A percentile compares a stretch with the other conserved stretches of the same genome.
phyloP scores from a whole-genome alignment of 257 asterid species.

The Galeopsis tetrahit region DNA sequence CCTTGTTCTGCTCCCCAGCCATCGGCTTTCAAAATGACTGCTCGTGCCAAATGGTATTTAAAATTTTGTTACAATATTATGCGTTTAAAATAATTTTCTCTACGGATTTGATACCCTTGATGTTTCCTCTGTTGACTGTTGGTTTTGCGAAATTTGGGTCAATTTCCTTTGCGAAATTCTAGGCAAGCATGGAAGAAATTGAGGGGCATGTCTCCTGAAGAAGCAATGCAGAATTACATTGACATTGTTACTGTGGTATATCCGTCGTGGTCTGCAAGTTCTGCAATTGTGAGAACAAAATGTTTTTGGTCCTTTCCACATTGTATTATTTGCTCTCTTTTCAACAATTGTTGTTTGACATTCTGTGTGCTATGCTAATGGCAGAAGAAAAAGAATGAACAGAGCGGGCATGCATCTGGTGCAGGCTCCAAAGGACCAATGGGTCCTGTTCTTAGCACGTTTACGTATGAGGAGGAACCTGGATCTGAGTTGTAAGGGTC shows the following conservation, averaged over 20 bases:
- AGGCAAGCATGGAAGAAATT: constrained; percentile 81
- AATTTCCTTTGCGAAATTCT: neutral
- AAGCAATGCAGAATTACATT: constrained; percentile 29
- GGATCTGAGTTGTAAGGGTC: neutral
- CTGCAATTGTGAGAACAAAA: neutral
- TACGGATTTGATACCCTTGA: neutral
- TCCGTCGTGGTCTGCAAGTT: constrained; percentile 46
- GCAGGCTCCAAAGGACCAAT: neutral
- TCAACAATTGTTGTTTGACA: neutral
- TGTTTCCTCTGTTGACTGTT: neutral
- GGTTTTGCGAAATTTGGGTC: neutral
- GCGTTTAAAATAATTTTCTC: no score
- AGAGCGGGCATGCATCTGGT: constrained; percentile 40
- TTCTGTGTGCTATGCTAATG: constrained; percentile 29
- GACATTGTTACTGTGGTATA: constrained; percentile 59
- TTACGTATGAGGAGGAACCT: neutral
- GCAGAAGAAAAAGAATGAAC: constrained; percentile 54
- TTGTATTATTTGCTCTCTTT: neutral
- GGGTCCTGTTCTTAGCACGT: neutral
- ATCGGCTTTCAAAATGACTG: constrained; percentile 45
- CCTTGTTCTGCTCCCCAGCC: constrained; percentile 66
- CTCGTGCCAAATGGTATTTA: constrained; percentile 46
- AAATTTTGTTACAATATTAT: no score
- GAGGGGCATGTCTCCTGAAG: constrained; percentile 41
- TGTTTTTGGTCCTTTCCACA: neutral